Conservation (phyloP, 1,284 basidiomycete genomes). For the Ceratobasidium sp. region DNA sequence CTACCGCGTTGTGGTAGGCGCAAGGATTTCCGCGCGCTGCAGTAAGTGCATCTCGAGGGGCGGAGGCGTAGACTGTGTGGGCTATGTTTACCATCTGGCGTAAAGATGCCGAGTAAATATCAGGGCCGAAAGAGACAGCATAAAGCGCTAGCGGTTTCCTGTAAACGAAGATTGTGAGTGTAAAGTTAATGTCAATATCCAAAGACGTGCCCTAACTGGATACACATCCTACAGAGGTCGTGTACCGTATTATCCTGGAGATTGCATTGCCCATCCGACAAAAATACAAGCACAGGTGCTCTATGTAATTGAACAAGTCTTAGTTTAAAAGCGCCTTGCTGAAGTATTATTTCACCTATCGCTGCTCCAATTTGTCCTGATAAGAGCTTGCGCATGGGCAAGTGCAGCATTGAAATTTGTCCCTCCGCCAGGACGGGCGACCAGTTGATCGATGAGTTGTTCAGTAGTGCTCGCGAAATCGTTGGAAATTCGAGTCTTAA, state of each 20-base stretch:
- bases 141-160: constrained; percentile 68
- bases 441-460: constrained; percentile 54
- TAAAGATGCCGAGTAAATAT: constrained; percentile 48
- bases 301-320: constrained; percentile 49
- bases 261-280: constrained; percentile 64
- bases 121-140: constrained; percentile 62
- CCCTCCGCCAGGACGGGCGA: constrained; percentile 53
- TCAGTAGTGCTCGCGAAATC: constrained; percentile 60
- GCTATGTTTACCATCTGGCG: constrained; percentile 64
- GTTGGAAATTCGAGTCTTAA: constrained; percentile 48
- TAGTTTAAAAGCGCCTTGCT: neutral
- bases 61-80: constrained; percentile 57
- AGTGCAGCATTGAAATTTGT: constrained; percentile 61
- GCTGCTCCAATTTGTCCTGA: constrained; percentile 61
- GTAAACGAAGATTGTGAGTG: neutral
- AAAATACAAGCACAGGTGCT: constrained; percentile 64
- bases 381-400: constrained; percentile 50
- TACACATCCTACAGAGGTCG: constrained; percentile 56
- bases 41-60: constrained; percentile 54
- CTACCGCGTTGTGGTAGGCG: constrained; percentile 61
- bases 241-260: constrained; percentile 56
- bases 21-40: constrained; percentile 53
- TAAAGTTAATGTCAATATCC: neutral
- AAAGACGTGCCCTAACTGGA: constrained; percentile 44
- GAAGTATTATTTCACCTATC: constrained; percentile 55